Percentiles rank a stretch among this genome's conserved stretches.
Conservation (phyloP, 1,284 basidiomycete genomes). For the Testicularia cyperi region DNA sequence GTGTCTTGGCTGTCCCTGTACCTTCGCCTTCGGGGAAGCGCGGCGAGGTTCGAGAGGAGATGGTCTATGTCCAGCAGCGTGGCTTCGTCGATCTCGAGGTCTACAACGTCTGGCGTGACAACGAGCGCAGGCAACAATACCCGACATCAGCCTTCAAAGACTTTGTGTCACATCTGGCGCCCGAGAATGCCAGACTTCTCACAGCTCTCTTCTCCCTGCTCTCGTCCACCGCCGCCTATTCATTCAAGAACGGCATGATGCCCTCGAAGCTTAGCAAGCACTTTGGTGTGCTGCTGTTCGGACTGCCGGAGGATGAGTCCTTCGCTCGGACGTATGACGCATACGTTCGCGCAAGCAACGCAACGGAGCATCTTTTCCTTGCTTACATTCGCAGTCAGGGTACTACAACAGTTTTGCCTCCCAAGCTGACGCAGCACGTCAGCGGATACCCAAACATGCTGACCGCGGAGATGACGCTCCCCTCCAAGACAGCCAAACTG, state of each 20-base stretch:
- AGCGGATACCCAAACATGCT: constrained; percentile 51
- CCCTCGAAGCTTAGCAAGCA: constrained; percentile 48
- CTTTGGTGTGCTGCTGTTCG: constrained; percentile 55
- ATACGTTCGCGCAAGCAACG: constrained; percentile 52
- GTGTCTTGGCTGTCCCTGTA: constrained; percentile 49
- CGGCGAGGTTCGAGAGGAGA: constrained; percentile 44
- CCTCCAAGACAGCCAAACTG: constrained; percentile 29
- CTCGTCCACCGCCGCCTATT: constrained; percentile 53
- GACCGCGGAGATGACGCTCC: constrained; percentile 28
- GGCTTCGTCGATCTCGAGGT: constrained; percentile 53
- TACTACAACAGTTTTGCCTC: constrained; percentile 35
- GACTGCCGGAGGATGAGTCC: constrained; percentile 57
- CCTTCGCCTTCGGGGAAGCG: constrained; percentile 17
- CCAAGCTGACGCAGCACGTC: constrained; percentile 47
- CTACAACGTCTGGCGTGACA: constrained; percentile 52
- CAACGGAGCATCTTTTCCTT: constrained; percentile 55
- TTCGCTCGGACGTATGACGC: constrained; percentile 56
- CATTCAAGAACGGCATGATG: constrained; percentile 58
- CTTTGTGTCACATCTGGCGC: constrained; percentile 29
- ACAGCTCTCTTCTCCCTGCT: constrained; percentile 51
- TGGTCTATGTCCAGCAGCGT: constrained; percentile 54
- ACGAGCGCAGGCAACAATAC: constrained; percentile 39
- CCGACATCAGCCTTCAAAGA: constrained; percentile 32
- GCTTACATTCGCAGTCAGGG: constrained; percentile 53
- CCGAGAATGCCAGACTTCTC: constrained; percentile 40